Evolutionary conservation across 2,329 filamentous ascomycete species (phyloP).

Genomic region (Graphiopsis chlorocephala): DNA sequence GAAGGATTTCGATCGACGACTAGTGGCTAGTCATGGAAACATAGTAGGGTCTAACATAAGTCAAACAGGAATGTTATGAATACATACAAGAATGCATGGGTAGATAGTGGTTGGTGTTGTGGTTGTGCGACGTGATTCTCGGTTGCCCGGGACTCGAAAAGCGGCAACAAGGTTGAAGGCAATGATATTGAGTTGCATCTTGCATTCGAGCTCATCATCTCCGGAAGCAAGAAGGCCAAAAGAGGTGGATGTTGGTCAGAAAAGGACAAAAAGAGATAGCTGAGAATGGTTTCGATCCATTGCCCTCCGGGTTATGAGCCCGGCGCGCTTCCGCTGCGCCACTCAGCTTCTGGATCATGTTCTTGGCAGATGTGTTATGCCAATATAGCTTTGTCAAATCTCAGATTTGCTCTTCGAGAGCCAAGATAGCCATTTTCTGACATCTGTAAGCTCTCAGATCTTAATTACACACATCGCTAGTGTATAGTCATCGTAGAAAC

Average conservation of each 20-base stretch:
- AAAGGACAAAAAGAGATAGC: background rate
- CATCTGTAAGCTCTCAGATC: background rate
- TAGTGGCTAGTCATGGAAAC: background rate
- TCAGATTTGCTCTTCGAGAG: no score
- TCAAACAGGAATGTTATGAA: background rate
- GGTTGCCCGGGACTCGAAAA: background rate
- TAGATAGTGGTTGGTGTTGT: background rate
- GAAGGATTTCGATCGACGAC: conserved; percentile 8
- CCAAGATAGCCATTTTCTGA: no score
- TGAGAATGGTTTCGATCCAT: conserved; percentile 19
- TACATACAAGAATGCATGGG: background rate
- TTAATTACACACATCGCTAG: background rate
- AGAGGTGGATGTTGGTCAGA: background rate
- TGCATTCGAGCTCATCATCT: background rate
- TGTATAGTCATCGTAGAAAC: background rate
- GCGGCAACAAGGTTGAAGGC: no score
- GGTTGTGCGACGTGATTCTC: background rate
- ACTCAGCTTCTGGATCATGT: conserved; percentile 8
- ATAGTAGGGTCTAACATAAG: background rate
- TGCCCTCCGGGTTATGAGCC: conserved; percentile 19
- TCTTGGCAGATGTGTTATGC: background rate
- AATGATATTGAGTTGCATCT: background rate
- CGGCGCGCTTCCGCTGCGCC: conserved; percentile 18
- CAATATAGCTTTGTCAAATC: no score
- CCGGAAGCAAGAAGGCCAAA: background rate